Percentiles rank a stretch among this genome's conserved stretches.
These are phyloP conservation scores for Allantophomopsis lycopodina DNA, from an alignment of 2,329 filamentous ascomycete genomes.

Conservation along the genomic window DNA sequence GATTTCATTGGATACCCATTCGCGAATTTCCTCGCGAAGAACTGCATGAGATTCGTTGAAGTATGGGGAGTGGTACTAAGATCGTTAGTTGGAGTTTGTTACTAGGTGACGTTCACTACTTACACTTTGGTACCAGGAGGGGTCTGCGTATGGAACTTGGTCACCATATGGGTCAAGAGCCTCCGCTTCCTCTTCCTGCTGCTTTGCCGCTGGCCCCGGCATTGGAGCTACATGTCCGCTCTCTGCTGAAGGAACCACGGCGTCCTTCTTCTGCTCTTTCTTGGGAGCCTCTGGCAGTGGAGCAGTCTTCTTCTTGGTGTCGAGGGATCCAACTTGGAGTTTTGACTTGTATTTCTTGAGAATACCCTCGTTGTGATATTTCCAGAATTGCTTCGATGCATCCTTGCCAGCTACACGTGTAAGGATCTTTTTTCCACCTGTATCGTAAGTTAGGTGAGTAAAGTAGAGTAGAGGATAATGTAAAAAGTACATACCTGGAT, in stretches of 20 bases:
- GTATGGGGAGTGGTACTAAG: slow-evolving; percentile 86
- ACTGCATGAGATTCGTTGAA: slow-evolving; percentile 90
- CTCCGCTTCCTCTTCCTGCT: slow-evolving; percentile 43
- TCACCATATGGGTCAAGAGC: slow-evolving; percentile 75
- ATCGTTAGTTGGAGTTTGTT: slow-evolving; percentile 1
- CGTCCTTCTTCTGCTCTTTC: slow-evolving; percentile 27
- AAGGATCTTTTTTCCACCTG: slow-evolving; percentile 17
- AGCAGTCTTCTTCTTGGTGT: slow-evolving; percentile 61
- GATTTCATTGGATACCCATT: slow-evolving; percentile 82
- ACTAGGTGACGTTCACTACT: slow-evolving; percentile 22
- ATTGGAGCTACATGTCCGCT: slow-evolving; percentile 34
- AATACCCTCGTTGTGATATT: slow-evolving; percentile 18
- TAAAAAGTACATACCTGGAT: slow-evolving; percentile 47
- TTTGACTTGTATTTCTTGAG: slow-evolving; percentile 42
- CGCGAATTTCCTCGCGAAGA: slow-evolving; percentile 77
- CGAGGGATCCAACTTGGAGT: slow-evolving; percentile 58
- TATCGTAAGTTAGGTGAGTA: background rate
- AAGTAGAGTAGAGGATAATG: slow-evolving; percentile 28
- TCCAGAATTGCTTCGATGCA: slow-evolving; percentile 18
- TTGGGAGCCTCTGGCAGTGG: slow-evolving; percentile 30
- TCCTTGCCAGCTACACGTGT: slow-evolving; percentile 19
- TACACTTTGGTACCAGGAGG: slow-evolving; percentile 88
- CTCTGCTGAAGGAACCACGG: slow-evolving; percentile 43
- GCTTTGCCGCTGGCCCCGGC: slow-evolving; percentile 24
- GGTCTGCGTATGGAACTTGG: slow-evolving; percentile 83